Evolutionary conservation across 345 rosid genomes (phyloP), one percentile per base, ranked within the genome.

Genomic region (Pistacia integerrima): DNA sequence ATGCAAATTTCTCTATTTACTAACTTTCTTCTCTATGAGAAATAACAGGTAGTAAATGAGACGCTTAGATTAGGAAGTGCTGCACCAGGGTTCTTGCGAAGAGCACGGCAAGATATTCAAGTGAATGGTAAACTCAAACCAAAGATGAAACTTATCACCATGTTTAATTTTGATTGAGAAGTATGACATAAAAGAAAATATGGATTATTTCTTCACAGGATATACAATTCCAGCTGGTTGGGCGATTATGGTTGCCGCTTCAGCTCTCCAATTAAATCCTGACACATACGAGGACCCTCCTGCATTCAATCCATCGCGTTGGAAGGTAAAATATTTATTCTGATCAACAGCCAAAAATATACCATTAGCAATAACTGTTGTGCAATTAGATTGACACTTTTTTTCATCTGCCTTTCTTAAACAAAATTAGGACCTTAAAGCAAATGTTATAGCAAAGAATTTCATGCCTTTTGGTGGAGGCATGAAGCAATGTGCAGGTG

Each of bases 191-290:
- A 52, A 18, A 13, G 56, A 52, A 52, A 14, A 52, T 12, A 52
- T 52, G 56, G 18, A 2, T 52, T 52, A 14, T 14, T 52, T 52
- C 17, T 13, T 3, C 18, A 5, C 75, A 81, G 82, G 85, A 61
- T 79, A 76, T 22, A 69, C 77, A 30, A 82, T 84, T 67, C 85
- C 87, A 6, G 63, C 61, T 28, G 83, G 87, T 1, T 79, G 85
- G 87, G 20, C 74, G 3, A 57, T 85, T 2, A 57, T 77, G 76
- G 58, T 75, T 0, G 59, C 77, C 7, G 18, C 66, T 8, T 44
- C 78, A 2, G 76, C 77, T 48, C 33, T 77, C 38, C 83, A 79
- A 16, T 17, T 73, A 4, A 77, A 72, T 67, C 82, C 76, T 9
- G 78, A 85, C 1, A 38, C 46, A 22, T 85, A 57, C 41, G 46